Evolutionary conservation across 2,329 filamentous ascomycete species (phyloP), one percentile per base, ranked within the genome.

Genomic region (Hypoxylon sp.): DNA sequence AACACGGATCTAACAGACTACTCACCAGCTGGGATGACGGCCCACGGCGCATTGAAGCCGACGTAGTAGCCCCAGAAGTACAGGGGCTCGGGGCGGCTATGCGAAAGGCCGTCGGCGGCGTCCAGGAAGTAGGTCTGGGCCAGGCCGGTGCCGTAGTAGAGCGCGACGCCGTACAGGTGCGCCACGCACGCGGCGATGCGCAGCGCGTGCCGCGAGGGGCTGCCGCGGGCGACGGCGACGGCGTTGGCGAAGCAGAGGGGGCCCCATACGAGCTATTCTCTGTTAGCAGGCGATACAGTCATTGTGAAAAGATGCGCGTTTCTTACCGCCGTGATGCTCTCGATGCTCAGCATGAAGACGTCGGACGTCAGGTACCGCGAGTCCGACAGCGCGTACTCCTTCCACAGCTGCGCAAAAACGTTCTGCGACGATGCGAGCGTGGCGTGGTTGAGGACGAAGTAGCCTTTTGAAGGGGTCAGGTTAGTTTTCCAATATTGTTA

Each of bases 351-450:
- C 66, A 95, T 92, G 68, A 96, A 92, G 1, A 88, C 83, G 70
- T 95, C 90, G 15, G 87, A 86, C 2, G 88, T 92, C 66, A 97
- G 78, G 70, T 97, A 97, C 38, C 92, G 83, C 51, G 92, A 96
- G 76, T 97, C 92, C 2, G 90, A 93, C 27, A 93, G 81, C 2
- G 90, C 83, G 72, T 97, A 97, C 75, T 97, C 92, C 72, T 97
- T 97, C 92, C 92, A 97, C 40, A 96, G 79, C 77, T 97, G 91
- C 2, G 88, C 91, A 54, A 93, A 88, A 6, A 95, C 76, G 51
- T 88, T 86, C 71, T 92, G 88, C 58, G 85, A 85, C 9, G 83
- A 78, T 0, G 87, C 85, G 72, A 97, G 81, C 20, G 77, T 78
- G 18, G 78, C 75, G 72, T 91, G 88, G 71, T 93, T 86, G 62